Percentiles rank a stretch among this genome's conserved stretches.
These are phyloP conservation scores for Prunus mume DNA, from an alignment of 306 rosid genomes.

Conservation along the genomic window DNA sequence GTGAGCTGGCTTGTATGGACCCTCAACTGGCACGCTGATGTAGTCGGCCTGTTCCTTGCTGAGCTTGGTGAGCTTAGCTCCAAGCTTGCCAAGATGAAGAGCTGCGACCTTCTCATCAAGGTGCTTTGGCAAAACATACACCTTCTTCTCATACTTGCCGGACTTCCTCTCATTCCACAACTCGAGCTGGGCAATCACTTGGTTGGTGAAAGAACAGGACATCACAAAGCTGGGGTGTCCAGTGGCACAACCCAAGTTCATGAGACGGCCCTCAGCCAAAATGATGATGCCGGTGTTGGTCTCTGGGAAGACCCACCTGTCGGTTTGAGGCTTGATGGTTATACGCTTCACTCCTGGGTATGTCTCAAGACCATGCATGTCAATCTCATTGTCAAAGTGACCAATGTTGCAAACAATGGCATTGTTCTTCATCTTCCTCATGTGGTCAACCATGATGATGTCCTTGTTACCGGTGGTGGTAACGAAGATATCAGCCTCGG, in stretches of 20 bases:
- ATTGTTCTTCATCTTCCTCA: slow-evolving; percentile 98
- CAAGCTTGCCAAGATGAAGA: slow-evolving; percentile 91
- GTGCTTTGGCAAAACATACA: slow-evolving; percentile 86
- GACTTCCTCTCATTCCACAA: slow-evolving; percentile 76
- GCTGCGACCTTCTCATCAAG: slow-evolving; percentile 98
- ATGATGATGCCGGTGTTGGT: slow-evolving; percentile 64
- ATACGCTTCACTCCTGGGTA: slow-evolving; percentile 82
- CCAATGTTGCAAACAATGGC: slow-evolving; percentile 96
- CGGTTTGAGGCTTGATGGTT: slow-evolving; percentile 93
- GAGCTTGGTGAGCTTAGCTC: slow-evolving; percentile 89
- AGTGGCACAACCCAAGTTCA: slow-evolving; percentile 99
- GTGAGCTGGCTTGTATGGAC: slow-evolving; percentile 91
- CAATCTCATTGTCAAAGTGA: slow-evolving; percentile 96
- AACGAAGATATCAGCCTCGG: slow-evolving; percentile 77
- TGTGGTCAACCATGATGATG: slow-evolving; percentile 75
- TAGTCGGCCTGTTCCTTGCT: slow-evolving; percentile 84
- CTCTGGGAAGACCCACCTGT: slow-evolving; percentile 95
- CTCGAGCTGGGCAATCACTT: slow-evolving; percentile 95
- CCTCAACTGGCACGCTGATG: slow-evolving; percentile 81
- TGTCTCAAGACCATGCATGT: slow-evolving; percentile 73
- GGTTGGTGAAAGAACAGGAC: slow-evolving; percentile 99
- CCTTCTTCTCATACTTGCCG: slow-evolving; percentile 91
- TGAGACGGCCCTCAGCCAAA: slow-evolving; percentile 90
- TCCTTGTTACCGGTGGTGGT: slow-evolving; percentile 99
- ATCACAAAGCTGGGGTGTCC: slow-evolving; percentile 99